Evolutionary conservation across 2,329 filamentous ascomycete genomes (phyloP).

Genomic region (Aspergillus glaucus): DNA sequence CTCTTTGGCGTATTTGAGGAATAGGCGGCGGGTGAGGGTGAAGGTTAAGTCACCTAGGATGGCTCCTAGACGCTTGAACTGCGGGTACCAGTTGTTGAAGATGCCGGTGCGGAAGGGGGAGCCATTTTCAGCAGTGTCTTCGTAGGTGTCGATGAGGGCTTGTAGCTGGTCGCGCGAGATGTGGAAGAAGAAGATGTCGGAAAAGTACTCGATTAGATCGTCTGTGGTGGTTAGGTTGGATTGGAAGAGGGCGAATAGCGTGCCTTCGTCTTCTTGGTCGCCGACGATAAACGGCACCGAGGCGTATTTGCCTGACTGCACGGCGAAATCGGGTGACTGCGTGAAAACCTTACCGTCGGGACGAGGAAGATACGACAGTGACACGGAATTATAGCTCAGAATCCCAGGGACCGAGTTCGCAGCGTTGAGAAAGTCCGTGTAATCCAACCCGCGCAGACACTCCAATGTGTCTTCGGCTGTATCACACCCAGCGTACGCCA

Average conservation of each 20-base stretch:
- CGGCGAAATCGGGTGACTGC: slow-evolving; percentile 56
- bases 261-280: slow-evolving; percentile 75
- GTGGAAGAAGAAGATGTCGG: slow-evolving; percentile 52
- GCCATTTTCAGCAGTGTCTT: slow-evolving; percentile 50
- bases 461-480: slow-evolving; percentile 37
- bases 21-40: slow-evolving; percentile 61
- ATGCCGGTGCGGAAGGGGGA: slow-evolving; percentile 65
- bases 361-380: slow-evolving; percentile 67
- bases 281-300: slow-evolving; percentile 61
- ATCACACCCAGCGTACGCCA: slow-evolving; percentile 41
- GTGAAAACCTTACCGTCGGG: slow-evolving; percentile 62
- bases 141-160: slow-evolving; percentile 58
- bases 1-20: slow-evolving; percentile 46
- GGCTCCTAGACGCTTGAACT: slow-evolving; percentile 70
- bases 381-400: slow-evolving; percentile 60
- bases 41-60: slow-evolving; percentile 71
- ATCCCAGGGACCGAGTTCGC: slow-evolving; percentile 64
- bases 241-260: slow-evolving; percentile 65
- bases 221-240: slow-evolving; percentile 58
- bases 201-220: slow-evolving; percentile 57
- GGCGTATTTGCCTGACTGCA: slow-evolving; percentile 49
- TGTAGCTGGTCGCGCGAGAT: slow-evolving; percentile 49
- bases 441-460: slow-evolving; percentile 44
- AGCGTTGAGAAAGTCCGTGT: slow-evolving; percentile 51
- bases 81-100: slow-evolving; percentile 66